Conservation (phyloP, 768 basidiomycete genomes). For the Hypsizygus marmoreus region DNA sequence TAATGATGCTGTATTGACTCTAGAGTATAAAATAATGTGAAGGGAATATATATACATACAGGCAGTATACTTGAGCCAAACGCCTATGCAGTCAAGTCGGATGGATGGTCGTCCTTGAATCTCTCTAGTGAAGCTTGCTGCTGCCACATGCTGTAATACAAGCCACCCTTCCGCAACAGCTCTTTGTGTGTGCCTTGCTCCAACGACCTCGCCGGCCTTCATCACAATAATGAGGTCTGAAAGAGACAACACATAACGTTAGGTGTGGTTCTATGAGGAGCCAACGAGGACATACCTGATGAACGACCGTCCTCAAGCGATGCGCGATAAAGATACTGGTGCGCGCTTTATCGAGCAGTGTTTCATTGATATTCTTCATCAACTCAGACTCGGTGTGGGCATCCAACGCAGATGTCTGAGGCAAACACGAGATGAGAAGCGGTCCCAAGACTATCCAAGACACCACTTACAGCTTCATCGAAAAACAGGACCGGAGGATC, state of each 20-base stretch:
- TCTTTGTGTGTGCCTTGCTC: slow-evolving; percentile 92
- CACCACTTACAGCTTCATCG: slow-evolving; percentile 93
- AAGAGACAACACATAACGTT: slow-evolving; percentile 1
- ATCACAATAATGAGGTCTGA: slow-evolving; percentile 92
- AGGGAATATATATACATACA: too few relatives aligned
- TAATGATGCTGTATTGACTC: too few relatives aligned
- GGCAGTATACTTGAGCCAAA: too few relatives aligned
- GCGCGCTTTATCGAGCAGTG: slow-evolving; percentile 72
- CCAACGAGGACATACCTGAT: slow-evolving; percentile 69
- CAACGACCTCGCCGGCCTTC: slow-evolving; percentile 85
- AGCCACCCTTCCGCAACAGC: slow-evolving; percentile 65
- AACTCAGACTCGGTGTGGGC: slow-evolving; percentile 93
- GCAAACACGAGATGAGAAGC: slow-evolving; percentile 15
- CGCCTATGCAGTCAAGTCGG: slow-evolving; percentile 7
- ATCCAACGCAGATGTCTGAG: slow-evolving; percentile 92
- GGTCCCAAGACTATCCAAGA: slow-evolving; percentile 41
- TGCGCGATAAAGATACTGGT: slow-evolving; percentile 99
- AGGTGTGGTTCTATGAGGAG: background rate
- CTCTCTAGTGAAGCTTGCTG: slow-evolving; percentile 60
- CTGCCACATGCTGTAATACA: slow-evolving; percentile 84
- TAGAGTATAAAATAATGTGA: too few relatives aligned
- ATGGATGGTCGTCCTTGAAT: slow-evolving; percentile 16
- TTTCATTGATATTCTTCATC: slow-evolving; percentile 90
- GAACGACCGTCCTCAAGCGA: slow-evolving; percentile 83
- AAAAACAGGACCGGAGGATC: slow-evolving; percentile 97